Percentiles rank a stretch among this genome's conserved stretches.
Conservation (phyloP, 495 filamentous ascomycete species). For the Amphirosellinia nigrospora region DNA sequence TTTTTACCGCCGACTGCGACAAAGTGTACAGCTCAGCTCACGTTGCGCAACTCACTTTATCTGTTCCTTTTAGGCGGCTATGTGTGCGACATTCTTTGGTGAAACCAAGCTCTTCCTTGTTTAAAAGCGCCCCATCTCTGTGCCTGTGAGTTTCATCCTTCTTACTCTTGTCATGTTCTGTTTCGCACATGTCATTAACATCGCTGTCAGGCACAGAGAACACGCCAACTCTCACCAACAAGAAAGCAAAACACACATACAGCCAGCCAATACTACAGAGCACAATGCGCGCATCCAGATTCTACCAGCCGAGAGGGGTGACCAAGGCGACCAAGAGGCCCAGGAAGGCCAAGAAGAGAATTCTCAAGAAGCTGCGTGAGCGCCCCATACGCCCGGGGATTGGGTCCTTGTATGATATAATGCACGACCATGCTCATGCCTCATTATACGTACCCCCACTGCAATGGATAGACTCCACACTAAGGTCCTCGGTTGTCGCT, state of each 20-base stretch:
- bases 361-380: constrained; percentile 23
- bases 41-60: constrained; percentile 7
- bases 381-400: constrained; percentile 41
- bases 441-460: constrained; percentile 50
- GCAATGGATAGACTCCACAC: constrained; percentile 55
- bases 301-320: constrained; percentile 17
- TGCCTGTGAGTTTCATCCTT: constrained; percentile 1
- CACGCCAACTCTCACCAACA: not conserved
- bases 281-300: not conserved
- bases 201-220: not conserved
- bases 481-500: constrained; percentile 46
- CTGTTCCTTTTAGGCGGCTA: not conserved
- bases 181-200: not conserved
- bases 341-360: no score
- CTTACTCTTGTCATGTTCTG: not conserved
- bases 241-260: constrained; percentile 20
- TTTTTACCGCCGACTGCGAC: not conserved
- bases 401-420: constrained; percentile 55
- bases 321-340: no score
- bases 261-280: not conserved
- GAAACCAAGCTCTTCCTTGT: not conserved
- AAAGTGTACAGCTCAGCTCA: not conserved
- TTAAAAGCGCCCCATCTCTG: not conserved
- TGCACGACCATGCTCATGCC: constrained; percentile 48
- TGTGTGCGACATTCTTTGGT: not conserved